These are phyloP conservation scores for Colletotrichum costaricense DNA, from an alignment of 2,329 filamentous ascomycete genomes.

Conservation along the genomic window DNA sequence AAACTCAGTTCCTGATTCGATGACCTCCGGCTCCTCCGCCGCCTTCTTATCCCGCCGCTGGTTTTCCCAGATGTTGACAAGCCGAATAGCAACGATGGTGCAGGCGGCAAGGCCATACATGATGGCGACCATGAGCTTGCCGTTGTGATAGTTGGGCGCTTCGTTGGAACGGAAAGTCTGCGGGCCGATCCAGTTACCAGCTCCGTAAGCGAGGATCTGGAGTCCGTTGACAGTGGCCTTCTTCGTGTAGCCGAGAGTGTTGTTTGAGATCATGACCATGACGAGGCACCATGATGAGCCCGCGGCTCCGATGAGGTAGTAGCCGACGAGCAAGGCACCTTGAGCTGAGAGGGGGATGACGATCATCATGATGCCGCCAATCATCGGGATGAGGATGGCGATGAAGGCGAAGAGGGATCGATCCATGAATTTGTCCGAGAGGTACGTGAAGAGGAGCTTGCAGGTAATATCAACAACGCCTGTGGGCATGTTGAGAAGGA, in stretches of 20 bases:
- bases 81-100: conserved; percentile 33
- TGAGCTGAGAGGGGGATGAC: conserved; percentile 39
- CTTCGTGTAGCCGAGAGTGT: conserved; percentile 44
- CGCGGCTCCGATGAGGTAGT: conserved; percentile 40
- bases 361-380: conserved; percentile 43
- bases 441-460: conserved; percentile 41
- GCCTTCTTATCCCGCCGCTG: conserved; percentile 41
- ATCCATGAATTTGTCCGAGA: conserved; percentile 41
- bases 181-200: conserved; percentile 40
- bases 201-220: conserved; percentile 38
- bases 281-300: conserved; percentile 42
- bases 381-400: conserved; percentile 42
- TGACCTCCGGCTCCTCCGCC: conserved; percentile 28
- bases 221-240: conserved; percentile 42
- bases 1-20: conserved; percentile 36
- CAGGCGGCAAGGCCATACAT: conserved; percentile 38
- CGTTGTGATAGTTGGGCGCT: conserved; percentile 39
- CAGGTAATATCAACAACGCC: conserved; percentile 35
- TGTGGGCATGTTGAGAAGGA: conserved; percentile 38
- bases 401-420: conserved; percentile 40
- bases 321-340: conserved; percentile 38
- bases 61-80: conserved; percentile 41
- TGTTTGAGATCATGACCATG: conserved; percentile 43
- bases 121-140: conserved; percentile 41
- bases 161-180: conserved; percentile 41